Evolutionary conservation across 306 rosid genomes (phyloP), one percentile per base, ranked within the genome.

Genomic region (Malus orientalis): DNA sequence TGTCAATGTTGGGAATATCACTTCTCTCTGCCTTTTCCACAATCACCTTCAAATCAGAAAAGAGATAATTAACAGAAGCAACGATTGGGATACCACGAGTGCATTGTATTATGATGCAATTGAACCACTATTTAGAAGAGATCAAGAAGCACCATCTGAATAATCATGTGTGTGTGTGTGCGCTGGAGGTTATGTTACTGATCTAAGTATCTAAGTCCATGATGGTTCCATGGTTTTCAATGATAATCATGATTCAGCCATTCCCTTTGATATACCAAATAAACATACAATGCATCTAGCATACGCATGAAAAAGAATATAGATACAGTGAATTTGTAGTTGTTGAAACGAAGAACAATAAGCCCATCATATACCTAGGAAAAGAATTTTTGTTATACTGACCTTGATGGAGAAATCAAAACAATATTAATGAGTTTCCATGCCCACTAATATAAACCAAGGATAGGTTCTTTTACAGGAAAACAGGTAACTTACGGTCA

Each of bases 1-100:
- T 81, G 69, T 87, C 88, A 62, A 87, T 84, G 67, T 76, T 76
- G 60, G 90, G 87, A 84, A 86, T 84, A 53, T 86, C 87, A 30
- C 87, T 84, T 86, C 86, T 84, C 76, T 79, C 81, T 16, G 77
- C 79, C 75, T 76, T 84, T 79, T 84, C 87, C 74, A 80, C 84
- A 69, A 84, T 80, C 33, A 84, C 87, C 87, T 85, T 22, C 53
- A 11, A 42, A 77, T n/a, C 69, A 74, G 40, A 74, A 57, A 70
- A 55, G 71, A 68, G 25, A 71, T 54, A 42, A 40, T 42, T 29
- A 77, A 27, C 22, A 57, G n/a, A 73, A 81, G 71, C 32, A 73
- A 49, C 32, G 8, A 63, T 8, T 22, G 11, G 67, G 11, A 47
- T 25, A 65, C 19, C 29, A 15, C 67, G 0, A 29, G 30, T 29